A percentile compares a stretch with the other conserved stretches of the same genome.
These are phyloP conservation scores for Murraya paniculata DNA, from an alignment of 345 rosid species.

Conservation along the genomic window DNA sequence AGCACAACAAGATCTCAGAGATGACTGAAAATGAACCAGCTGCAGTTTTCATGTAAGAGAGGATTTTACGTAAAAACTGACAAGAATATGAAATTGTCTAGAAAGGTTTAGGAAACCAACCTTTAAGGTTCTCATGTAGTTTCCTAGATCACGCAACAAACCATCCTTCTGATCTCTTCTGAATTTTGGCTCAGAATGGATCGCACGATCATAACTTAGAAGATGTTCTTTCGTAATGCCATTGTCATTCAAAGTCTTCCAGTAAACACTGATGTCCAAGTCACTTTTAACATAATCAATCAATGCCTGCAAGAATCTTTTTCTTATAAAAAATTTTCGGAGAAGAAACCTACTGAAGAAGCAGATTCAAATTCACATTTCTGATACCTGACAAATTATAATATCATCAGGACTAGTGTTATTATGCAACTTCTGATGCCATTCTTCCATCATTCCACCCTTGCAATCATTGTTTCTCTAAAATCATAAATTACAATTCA, in stretches of 20 bases:
- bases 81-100: slow-evolving; percentile 6
- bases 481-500: slow-evolving; percentile 16
- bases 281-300: slow-evolving; percentile 74
- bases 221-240: slow-evolving; percentile 93
- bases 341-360: neutral
- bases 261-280: slow-evolving; percentile 76
- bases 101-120: slow-evolving; percentile 38
- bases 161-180: slow-evolving; percentile 78
- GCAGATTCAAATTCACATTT: slow-evolving; percentile 17
- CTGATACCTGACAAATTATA: slow-evolving; percentile 86
- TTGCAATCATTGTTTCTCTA: slow-evolving; percentile 94
- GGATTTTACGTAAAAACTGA: neutral
- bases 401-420: slow-evolving; percentile 99
- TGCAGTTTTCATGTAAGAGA: neutral
- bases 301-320: slow-evolving; percentile 65
- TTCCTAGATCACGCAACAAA: slow-evolving; percentile 86
- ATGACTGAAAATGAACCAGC: slow-evolving; percentile 5
- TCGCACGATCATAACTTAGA: slow-evolving; percentile 94
- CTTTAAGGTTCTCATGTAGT: slow-evolving; percentile 96
- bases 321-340: slow-evolving; percentile 1
- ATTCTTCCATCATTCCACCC: slow-evolving; percentile 99
- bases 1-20: slow-evolving; percentile 4
- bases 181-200: slow-evolving; percentile 85
- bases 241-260: slow-evolving; percentile 95
- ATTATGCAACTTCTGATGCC: slow-evolving; percentile 99